Percentiles rank a stretch among this genome's conserved stretches.
phyloP scores from a whole-genome alignment of 768 basidiomycete genomes.

The Termitomyces eurrhizus region DNA sequence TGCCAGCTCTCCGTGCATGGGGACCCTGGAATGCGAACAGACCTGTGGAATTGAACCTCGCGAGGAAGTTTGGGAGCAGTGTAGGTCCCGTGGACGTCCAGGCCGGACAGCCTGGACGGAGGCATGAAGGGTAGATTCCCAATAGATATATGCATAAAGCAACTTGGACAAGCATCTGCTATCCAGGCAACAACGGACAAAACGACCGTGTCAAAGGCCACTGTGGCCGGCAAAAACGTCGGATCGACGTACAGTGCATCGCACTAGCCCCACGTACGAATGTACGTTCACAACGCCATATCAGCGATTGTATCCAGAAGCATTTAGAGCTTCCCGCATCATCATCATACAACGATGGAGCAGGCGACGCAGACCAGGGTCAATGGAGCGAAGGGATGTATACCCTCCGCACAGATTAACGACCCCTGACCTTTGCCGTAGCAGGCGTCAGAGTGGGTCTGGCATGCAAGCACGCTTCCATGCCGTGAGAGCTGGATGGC shows the following conservation, averaged over 20 bases:
- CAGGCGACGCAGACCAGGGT: neutral
- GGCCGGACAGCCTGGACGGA: neutral
- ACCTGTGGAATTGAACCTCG: conserved; percentile 5
- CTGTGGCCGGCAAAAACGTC: neutral
- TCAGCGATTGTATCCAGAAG: neutral
- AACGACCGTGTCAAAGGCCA: neutral
- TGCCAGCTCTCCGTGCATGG: conserved; percentile 16
- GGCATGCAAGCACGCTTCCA: conserved; percentile 14
- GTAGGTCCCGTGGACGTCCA: neutral
- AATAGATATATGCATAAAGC: neutral
- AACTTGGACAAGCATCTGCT: neutral
- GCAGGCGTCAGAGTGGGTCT: too few species aligned
- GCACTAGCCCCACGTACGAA: neutral
- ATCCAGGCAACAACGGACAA: neutral
- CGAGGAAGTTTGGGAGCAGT: neutral
- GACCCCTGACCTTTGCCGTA: too few species aligned
- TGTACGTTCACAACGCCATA: neutral
- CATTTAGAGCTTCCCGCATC: neutral
- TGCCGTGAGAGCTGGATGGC: conserved; percentile 14
- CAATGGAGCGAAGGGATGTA: neutral
- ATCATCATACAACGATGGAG: neutral
- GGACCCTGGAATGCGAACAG: conserved; percentile 4
- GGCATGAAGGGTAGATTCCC: neutral
- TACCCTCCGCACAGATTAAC: neutral
- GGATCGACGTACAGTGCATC: neutral